A percentile compares a stretch with the other conserved stretches of the same genome.
These are phyloP conservation scores for Eucalyptus erythrocorys DNA, from an alignment of 345 rosid genomes.

Conservation along the genomic window DNA sequence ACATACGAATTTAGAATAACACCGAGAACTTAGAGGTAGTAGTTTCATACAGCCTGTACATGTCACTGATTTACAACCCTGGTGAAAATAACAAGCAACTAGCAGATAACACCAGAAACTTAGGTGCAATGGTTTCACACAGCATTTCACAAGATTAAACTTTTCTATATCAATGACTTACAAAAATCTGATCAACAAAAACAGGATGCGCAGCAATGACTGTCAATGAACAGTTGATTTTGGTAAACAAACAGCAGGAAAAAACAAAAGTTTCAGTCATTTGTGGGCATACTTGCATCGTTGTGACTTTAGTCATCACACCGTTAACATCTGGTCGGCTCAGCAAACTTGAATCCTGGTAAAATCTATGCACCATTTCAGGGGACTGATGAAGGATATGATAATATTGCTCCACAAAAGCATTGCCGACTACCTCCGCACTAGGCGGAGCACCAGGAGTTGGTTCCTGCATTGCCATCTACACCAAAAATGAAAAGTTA, in stretches of 20 bases:
- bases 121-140: background rate
- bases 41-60: background rate
- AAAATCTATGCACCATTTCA: slow-evolving; percentile 39
- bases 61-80: background rate
- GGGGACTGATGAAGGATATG: slow-evolving; percentile 62
- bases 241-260: background rate
- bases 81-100: background rate
- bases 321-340: slow-evolving; percentile 50
- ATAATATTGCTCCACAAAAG: slow-evolving; percentile 65
- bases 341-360: slow-evolving; percentile 53
- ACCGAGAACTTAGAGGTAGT: background rate
- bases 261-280: background rate
- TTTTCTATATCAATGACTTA: background rate
- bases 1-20: background rate
- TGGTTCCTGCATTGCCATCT: slow-evolving; percentile 59
- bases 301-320: slow-evolving; percentile 42
- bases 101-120: background rate
- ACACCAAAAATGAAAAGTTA: background rate
- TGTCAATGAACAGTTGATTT: background rate
- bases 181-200: background rate
- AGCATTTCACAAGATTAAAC: background rate
- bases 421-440: slow-evolving; percentile 54
- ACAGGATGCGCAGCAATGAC: background rate
- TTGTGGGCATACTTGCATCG: slow-evolving; percentile 35
- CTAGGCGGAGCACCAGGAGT: slow-evolving; percentile 11